Base-by-base conservation (phyloP, 441 rosid genomes). In the Rhodomyrtus psidioides region DNA sequence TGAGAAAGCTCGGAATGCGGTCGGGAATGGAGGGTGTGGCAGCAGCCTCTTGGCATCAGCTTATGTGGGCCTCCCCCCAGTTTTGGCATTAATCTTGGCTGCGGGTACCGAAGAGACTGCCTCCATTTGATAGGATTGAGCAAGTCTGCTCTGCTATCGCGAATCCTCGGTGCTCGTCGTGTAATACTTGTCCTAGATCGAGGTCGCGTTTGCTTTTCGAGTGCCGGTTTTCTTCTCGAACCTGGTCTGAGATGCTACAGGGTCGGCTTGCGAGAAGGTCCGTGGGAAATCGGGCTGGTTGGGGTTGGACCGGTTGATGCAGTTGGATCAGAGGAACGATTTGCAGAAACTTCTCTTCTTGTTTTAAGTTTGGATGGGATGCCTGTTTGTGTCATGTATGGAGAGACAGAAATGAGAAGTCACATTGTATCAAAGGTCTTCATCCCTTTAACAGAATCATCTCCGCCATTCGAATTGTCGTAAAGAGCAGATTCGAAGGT, bases 111-210 rank as follows among this genome's bases (percentile, higher is more conserved):
- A 57, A 6, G n/a, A 26, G 62, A 57, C 28, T 57, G 16, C 28
- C 42, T 15, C 39, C 23, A 28, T 7, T 60, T 39, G 79, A 70
- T 39, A 1, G 16, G 49, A 70, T 70, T 6, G 51, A 53, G 12
- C 1, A 0, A 1, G 81, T 8, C 51, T 8, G 3, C 16, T 74
- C 9, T 42, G 1, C 27, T 2, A 0, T 42, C 2, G 9, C 51
- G 1, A 12, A 70, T 1, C 39, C 16, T 1, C 1, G 1, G 9
- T 4, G 9, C 39, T 23, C 9, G 2, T 70, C 23, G 24, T 0
- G n/a, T 3, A 21, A 24, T 6, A 21, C 23, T 15, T 0, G 79
- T 21, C 51, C 49, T 39, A 44, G 42, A 70, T 39, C 2, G n/a
- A 70, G 42, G 49, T 1, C 5, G 3, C 8, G 5, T 39, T 21